Percentiles rank a stretch among this genome's conserved stretches.
Conservation (phyloP, 768 basidiomycete genomes). For the Hericium coralloides region DNA sequence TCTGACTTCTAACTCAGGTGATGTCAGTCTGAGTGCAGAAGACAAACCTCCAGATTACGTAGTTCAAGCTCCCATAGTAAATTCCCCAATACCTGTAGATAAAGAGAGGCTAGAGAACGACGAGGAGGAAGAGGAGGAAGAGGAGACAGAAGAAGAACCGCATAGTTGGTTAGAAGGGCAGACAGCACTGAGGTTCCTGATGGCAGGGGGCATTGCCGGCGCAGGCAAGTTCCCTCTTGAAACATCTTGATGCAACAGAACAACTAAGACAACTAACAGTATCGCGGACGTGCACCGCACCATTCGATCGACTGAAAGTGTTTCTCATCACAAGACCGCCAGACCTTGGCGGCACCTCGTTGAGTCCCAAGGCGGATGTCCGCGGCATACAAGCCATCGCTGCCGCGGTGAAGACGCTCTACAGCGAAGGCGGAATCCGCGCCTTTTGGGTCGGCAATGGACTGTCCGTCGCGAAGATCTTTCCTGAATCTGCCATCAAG, state of each 20-base stretch:
- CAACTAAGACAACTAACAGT: conserved; percentile 37
- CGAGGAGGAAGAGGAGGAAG: conserved; percentile 28
- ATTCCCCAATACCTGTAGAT: neutral
- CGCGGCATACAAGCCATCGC: conserved; percentile 56
- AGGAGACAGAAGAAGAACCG: conserved; percentile 48
- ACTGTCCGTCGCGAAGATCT: conserved; percentile 89
- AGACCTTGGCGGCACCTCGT: conserved; percentile 50
- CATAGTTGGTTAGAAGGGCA: conserved; percentile 55
- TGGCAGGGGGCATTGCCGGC: conserved; percentile 92
- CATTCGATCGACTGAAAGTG: conserved; percentile 93
- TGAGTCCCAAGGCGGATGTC: conserved; percentile 35
- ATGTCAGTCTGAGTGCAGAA: conserved; percentile 71
- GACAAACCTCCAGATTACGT: conserved; percentile 41
- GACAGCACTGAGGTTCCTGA: conserved; percentile 79
- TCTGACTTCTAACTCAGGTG: conserved; percentile 37
- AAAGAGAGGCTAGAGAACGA: conserved; percentile 16
- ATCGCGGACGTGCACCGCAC: conserved; percentile 92
- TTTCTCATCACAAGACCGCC: conserved; percentile 89
- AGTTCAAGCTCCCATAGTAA: conserved; percentile 5
- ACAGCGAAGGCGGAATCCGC: conserved; percentile 78
- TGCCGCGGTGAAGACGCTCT: conserved; percentile 72
- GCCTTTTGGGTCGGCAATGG: conserved; percentile 99
- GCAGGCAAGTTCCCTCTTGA: conserved; percentile 53
- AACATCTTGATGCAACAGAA: neutral
- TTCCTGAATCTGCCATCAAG: conserved; percentile 98